These are phyloP conservation scores for Salvia rosmarinus DNA, from an alignment of 257 asterid genomes.

Conservation along the genomic window DNA sequence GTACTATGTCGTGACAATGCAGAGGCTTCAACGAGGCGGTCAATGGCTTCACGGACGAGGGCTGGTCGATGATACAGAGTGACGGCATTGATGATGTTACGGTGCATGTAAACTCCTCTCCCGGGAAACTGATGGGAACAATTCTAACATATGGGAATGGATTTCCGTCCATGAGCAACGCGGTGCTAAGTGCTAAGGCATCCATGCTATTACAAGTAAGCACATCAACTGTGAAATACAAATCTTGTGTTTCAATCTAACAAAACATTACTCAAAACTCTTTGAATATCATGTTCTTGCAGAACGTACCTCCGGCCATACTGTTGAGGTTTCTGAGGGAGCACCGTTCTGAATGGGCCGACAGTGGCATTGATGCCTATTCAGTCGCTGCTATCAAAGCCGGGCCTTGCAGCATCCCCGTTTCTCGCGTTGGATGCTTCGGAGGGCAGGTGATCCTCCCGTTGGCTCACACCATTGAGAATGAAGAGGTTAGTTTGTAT, in stretches of 20 bases:
- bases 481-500: conserved; percentile 71
- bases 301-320: conserved; percentile 94
- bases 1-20: conserved; percentile 23
- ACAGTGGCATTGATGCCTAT: conserved; percentile 86
- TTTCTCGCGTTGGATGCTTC: conserved; percentile 73
- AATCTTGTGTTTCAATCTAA: not conserved
- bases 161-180: conserved; percentile 71
- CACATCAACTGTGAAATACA: not conserved
- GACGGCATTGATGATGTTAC: conserved; percentile 96
- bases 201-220: conserved; percentile 91
- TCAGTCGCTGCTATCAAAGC: conserved; percentile 88
- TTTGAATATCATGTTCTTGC: not conserved
- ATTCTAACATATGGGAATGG: conserved; percentile 68
- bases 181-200: conserved; percentile 91
- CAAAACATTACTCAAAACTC: not conserved
- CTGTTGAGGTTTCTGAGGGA: conserved; percentile 86
- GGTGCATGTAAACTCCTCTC: conserved; percentile 81
- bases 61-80: conserved; percentile 86
- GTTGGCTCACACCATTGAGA: conserved; percentile 91
- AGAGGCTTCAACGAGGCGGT: conserved; percentile 99
- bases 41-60: conserved; percentile 91
- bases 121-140: conserved; percentile 76
- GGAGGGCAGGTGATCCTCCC: conserved; percentile 98
- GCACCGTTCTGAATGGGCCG: conserved; percentile 99
- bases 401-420: conserved; percentile 74